A percentile compares a stretch with the other conserved stretches of the same genome.
Evolutionary conservation across 73 alveolate species (phyloP).

Genomic region (Tetrahymena borealis): DNA sequence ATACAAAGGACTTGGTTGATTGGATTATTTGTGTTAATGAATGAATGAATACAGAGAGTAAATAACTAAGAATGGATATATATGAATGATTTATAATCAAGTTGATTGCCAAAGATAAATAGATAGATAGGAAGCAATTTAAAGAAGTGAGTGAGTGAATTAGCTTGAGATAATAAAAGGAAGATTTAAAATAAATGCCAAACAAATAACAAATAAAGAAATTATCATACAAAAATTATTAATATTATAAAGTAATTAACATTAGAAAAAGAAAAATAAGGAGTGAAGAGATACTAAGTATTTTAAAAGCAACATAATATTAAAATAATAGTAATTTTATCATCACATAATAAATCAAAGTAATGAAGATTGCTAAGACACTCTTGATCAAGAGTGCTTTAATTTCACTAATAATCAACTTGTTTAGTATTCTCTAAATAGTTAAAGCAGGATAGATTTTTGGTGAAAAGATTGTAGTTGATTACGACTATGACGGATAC

Average conservation of each 20-base stretch:
- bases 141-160: not conserved
- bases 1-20: too few relatives aligned
- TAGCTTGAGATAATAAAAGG: not conserved
- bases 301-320: too few relatives aligned
- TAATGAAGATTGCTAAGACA: not conserved
- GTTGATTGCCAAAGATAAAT: too few relatives aligned
- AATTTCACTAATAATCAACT: not conserved
- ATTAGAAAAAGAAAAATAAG: not conserved
- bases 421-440: not conserved
- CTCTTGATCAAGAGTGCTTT: not conserved
- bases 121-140: too few relatives aligned
- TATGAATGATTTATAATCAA: too few relatives aligned
- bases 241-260: not conserved
- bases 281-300: not conserved
- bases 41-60: too few relatives aligned
- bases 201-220: not conserved
- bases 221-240: not conserved
- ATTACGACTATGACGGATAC: not conserved
- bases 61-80: too few relatives aligned
- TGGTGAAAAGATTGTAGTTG: not conserved
- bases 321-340: too few relatives aligned
- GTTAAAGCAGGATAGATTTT: not conserved
- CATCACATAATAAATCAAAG: too few relatives aligned
- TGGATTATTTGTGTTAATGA: too few relatives aligned
- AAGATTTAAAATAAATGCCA: not conserved